These are phyloP conservation scores for Pyrenophora graminea DNA, from an alignment of 2,329 filamentous ascomycete genomes.

Conservation along the genomic window DNA sequence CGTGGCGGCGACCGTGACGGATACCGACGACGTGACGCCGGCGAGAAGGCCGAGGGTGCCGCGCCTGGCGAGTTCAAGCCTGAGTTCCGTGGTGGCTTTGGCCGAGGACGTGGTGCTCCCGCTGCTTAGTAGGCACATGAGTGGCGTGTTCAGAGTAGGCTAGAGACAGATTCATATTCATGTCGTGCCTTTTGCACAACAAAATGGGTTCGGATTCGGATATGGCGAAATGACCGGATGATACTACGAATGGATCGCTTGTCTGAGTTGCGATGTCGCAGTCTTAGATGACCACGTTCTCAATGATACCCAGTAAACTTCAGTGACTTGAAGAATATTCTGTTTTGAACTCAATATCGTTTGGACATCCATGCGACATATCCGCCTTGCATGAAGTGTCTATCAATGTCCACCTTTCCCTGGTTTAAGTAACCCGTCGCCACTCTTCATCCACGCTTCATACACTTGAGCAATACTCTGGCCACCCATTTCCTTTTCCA, in stretches of 20 bases:
- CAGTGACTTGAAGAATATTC: conserved; percentile 19
- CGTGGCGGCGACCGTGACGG: conserved; percentile 74
- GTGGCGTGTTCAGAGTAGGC: conserved; percentile 25
- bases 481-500: conserved; percentile 57
- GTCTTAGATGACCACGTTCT: conserved; percentile 35
- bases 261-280: conserved; percentile 29
- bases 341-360: no score
- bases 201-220: conserved; percentile 44
- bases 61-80: conserved; percentile 51
- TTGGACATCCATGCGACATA: no score
- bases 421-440: conserved; percentile 51
- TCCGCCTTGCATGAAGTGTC: no score
- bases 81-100: conserved; percentile 51
- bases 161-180: conserved; percentile 31
- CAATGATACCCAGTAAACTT: conserved; percentile 46
- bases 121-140: conserved; percentile 40
- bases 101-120: conserved; percentile 46
- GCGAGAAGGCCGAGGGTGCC: conserved; percentile 46
- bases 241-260: conserved; percentile 45
- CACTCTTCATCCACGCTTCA: conserved; percentile 57
- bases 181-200: conserved; percentile 37
- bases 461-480: conserved; percentile 51
- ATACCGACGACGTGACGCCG: conserved; percentile 86
- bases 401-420: conserved; percentile 51
- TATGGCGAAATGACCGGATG: conserved; percentile 46